These are phyloP conservation scores for Psilocybe subaeruginosa DNA, from an alignment of 768 basidiomycete genomes.

Conservation along the genomic window DNA sequence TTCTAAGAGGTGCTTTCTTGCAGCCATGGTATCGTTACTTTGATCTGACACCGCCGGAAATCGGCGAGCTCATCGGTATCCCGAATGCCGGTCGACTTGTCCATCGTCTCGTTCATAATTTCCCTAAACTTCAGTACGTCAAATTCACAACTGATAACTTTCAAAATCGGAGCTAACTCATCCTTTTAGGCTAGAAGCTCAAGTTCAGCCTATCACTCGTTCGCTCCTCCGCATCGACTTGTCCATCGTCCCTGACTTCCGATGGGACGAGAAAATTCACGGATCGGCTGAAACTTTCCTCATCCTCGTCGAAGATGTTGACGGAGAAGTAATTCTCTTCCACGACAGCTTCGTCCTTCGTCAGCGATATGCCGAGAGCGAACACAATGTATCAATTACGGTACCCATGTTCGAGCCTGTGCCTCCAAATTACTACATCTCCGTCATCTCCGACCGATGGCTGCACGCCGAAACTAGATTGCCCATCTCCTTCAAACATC, in stretches of 20 bases:
- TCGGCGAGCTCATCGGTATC: slow-evolving; percentile 93
- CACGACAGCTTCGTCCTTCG: slow-evolving; percentile 92
- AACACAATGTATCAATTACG: slow-evolving; percentile 93
- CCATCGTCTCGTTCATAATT: slow-evolving; percentile 91
- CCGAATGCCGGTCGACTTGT: slow-evolving; percentile 92
- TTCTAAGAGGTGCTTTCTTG: slow-evolving; percentile 1
- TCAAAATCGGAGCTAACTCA: background rate
- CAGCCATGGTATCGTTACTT: slow-evolving; percentile 98
- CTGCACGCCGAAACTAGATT: slow-evolving; percentile 92
- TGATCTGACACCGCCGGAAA: slow-evolving; percentile 87
- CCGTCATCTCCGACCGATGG: slow-evolving; percentile 94
- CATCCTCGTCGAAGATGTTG: slow-evolving; percentile 95
- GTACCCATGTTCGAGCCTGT: slow-evolving; percentile 97
- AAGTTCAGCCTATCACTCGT: slow-evolving; percentile 96
- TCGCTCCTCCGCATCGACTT: slow-evolving; percentile 91
- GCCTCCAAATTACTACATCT: slow-evolving; percentile 98
- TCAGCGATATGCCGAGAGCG: slow-evolving; percentile 89
- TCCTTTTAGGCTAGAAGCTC: slow-evolving; percentile 75
- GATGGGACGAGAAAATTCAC: slow-evolving; percentile 96
- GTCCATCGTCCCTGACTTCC: slow-evolving; percentile 96
- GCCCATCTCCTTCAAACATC: slow-evolving; percentile 96
- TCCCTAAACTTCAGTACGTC: slow-evolving; percentile 86
- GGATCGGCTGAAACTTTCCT: slow-evolving; percentile 88
- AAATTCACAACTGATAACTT: background rate
- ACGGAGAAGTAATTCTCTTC: slow-evolving; percentile 95